Percentiles rank a stretch among this genome's conserved stretches.
Evolutionary conservation across 441 rosid species (phyloP).

Genomic region (Raphanus hybrid): DNA sequence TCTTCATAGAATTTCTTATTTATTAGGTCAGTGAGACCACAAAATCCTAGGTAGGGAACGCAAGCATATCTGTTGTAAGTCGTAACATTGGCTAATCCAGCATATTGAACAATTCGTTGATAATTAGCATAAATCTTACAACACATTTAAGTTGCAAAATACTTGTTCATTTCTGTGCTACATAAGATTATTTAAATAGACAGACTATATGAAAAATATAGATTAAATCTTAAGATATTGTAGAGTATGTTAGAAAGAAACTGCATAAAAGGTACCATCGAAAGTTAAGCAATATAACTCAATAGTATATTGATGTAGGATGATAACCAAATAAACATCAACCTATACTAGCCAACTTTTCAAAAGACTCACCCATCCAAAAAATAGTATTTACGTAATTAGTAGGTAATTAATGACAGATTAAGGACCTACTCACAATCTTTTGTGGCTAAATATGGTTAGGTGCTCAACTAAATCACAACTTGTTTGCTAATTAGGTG

Average conservation of each 20-base stretch:
- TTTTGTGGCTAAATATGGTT: not conserved
- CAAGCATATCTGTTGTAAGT: not conserved
- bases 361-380: not conserved
- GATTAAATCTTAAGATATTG: not conserved
- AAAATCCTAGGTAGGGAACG: not conserved
- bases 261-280: not conserved
- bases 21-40: not conserved
- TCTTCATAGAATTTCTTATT: not conserved
- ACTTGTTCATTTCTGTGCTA: not conserved
- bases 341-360: not conserved
- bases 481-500: slow-evolving; percentile 3
- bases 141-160: not conserved
- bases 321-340: not conserved
- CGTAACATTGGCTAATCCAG: not conserved
- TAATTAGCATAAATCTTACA: not conserved
- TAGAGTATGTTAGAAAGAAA: not conserved
- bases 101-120: not conserved
- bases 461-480: slow-evolving; percentile 16
- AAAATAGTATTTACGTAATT: not conserved
- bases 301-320: not conserved
- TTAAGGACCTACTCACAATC: slow-evolving; percentile 15
- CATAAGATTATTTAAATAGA: not conserved
- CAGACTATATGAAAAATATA: not conserved
- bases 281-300: not conserved
- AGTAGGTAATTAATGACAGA: slow-evolving; percentile 30